Conservation (phyloP, 805 yeast genomes). For the Candida bentonensis region DNA sequence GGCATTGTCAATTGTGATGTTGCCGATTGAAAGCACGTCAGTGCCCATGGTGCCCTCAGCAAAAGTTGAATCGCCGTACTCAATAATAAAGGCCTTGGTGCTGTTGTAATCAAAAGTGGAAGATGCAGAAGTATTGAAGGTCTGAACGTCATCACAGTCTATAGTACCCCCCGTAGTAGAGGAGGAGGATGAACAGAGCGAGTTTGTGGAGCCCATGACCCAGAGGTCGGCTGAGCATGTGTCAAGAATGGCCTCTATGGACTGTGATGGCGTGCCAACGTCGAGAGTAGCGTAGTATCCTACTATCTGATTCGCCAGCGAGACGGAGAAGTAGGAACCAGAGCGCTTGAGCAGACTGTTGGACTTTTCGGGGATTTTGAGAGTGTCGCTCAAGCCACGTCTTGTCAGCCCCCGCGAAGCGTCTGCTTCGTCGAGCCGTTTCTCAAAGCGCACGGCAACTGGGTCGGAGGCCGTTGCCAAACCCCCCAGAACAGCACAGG, state of each 20-base stretch:
- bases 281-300: constrained; percentile 17
- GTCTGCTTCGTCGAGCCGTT: too few relatives aligned
- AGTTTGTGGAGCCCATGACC: constrained; percentile 24
- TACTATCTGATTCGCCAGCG: constrained; percentile 7
- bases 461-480: too few relatives aligned
- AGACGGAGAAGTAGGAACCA: not conserved
- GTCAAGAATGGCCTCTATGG: constrained; percentile 42
- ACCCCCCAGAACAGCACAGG: too few relatives aligned
- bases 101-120: constrained; percentile 1
- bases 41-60: constrained; percentile 49
- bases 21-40: constrained; percentile 45
- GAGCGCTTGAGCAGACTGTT: not conserved
- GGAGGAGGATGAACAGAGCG: constrained; percentile 6
- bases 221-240: constrained; percentile 65
- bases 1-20: constrained; percentile 27
- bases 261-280: constrained; percentile 41
- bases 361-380: too few relatives aligned
- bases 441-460: too few relatives aligned
- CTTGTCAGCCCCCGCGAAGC: too few relatives aligned
- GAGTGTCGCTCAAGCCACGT: too few relatives aligned
- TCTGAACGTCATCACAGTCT: not conserved
- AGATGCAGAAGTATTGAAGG: not conserved
- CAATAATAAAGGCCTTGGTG: constrained; percentile 13
- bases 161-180: not conserved
- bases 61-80: constrained; percentile 30